Evolutionary conservation across 345 rosid genomes (phyloP).

Genomic region (Hevea brasiliensis): DNA sequence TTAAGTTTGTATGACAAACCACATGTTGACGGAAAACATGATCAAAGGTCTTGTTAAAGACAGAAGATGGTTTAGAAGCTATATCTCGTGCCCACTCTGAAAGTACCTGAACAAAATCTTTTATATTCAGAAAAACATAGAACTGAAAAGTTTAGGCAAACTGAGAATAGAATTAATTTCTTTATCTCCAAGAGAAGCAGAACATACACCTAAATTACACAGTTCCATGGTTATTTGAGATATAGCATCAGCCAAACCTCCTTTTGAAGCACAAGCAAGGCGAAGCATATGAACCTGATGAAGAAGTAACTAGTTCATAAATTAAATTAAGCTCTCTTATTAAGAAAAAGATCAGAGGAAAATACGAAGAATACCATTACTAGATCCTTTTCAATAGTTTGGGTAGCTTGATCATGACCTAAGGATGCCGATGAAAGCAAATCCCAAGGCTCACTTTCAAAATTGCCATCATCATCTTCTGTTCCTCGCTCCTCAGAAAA

Average conservation of each 20-base stretch:
- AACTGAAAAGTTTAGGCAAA: conserved; percentile 12
- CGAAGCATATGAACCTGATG: conserved; percentile 80
- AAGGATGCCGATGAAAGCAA: conserved; percentile 53
- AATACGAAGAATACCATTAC: conserved; percentile 49
- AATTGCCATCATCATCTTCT: conserved; percentile 36
- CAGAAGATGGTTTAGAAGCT: conserved; percentile 66
- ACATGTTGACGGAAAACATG: conserved; percentile 64
- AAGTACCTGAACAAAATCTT: conserved; percentile 53
- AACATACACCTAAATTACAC: conserved; percentile 76
- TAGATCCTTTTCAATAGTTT: conserved; percentile 62
- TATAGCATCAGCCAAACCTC: conserved; percentile 60
- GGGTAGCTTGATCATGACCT: conserved; percentile 44
- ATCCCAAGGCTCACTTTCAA: conserved; percentile 42
- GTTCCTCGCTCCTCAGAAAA: conserved; percentile 26
- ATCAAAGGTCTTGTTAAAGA: conserved; percentile 65
- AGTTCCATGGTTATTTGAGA: conserved; percentile 73
- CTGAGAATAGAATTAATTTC: background rate
- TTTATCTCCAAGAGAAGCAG: conserved; percentile 4
- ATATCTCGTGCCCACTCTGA: conserved; percentile 65
- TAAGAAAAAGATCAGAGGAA: conserved; percentile 17
- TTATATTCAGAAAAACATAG: conserved; percentile 18
- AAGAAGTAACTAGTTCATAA: conserved; percentile 6
- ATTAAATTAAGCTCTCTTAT: conserved; percentile 10
- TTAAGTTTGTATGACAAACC: conserved; percentile 42
- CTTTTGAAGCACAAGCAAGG: conserved; percentile 77